phyloP scores from a whole-genome alignment of 345 rosid genomes.

The Linum tenue region DNA sequence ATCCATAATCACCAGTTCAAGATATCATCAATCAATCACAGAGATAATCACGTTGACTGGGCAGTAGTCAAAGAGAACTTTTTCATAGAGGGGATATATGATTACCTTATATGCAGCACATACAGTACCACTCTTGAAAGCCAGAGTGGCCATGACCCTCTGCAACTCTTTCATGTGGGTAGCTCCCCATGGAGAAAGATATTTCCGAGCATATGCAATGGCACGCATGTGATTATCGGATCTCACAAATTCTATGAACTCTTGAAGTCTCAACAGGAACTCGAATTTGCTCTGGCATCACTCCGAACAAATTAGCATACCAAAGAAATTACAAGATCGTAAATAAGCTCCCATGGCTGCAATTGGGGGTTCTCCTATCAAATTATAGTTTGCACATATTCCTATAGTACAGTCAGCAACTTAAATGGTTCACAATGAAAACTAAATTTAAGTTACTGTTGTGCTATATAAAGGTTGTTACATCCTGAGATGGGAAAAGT shows the following conservation, averaged over 20 bases:
- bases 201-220: slow-evolving; percentile 69
- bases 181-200: slow-evolving; percentile 83
- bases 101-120: slow-evolving; percentile 76
- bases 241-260: slow-evolving; percentile 82
- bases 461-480: neutral
- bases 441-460: neutral
- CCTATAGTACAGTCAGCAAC: neutral
- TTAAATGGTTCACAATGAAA: neutral
- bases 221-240: slow-evolving; percentile 59
- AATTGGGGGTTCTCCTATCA: neutral
- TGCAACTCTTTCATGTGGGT: slow-evolving; percentile 82
- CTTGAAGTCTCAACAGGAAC: slow-evolving; percentile 93
- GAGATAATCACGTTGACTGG: neutral
- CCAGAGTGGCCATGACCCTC: slow-evolving; percentile 74
- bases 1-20: neutral
- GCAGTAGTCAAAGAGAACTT: neutral
- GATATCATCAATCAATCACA: neutral
- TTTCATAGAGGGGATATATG: neutral
- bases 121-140: slow-evolving; percentile 68
- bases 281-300: slow-evolving; percentile 78
- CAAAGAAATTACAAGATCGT: neutral
- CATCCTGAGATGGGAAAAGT: neutral
- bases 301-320: neutral
- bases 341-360: neutral
- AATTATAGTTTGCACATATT: neutral